Evolutionary conservation across 2,329 filamentous ascomycete species (phyloP).

Genomic region (Fusarium gaditjirri): DNA sequence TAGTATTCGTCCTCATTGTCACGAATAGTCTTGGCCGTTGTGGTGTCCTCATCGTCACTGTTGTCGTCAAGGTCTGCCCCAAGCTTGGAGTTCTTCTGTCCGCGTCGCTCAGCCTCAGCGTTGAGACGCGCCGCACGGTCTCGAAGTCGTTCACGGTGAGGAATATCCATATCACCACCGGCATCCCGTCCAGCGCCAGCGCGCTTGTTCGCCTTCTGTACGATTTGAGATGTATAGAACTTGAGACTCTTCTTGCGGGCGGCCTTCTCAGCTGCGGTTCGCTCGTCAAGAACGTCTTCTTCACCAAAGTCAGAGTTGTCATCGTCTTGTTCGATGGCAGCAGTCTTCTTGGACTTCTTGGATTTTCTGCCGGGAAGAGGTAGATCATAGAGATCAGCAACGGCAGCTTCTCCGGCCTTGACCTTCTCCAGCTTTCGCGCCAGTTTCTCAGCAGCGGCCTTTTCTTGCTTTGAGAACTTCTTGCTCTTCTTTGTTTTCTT

Average conservation of each 20-base stretch:
- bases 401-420: conserved; percentile 74
- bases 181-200: conserved; percentile 76
- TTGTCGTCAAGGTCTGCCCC: conserved; percentile 76
- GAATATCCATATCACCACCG: conserved; percentile 84
- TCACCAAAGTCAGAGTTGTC: conserved; percentile 94
- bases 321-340: conserved; percentile 57
- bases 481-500: conserved; percentile 48
- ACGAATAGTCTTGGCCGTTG: conserved; percentile 61
- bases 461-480: conserved; percentile 50
- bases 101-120: conserved; percentile 86
- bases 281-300: conserved; percentile 80
- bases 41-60: conserved; percentile 74
- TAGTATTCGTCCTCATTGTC: conserved; percentile 83
- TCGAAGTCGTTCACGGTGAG: conserved; percentile 86
- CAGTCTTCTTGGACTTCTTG: conserved; percentile 50
- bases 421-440: conserved; percentile 58
- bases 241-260: conserved; percentile 90
- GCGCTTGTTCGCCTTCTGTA: conserved; percentile 91
- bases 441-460: conserved; percentile 51
- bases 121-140: conserved; percentile 89
- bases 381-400: conserved; percentile 76
- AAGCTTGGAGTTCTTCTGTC: conserved; percentile 70
- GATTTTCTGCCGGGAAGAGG: conserved; percentile 61
- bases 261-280: conserved; percentile 86
- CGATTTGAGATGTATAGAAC: conserved; percentile 98